These are phyloP conservation scores for Smallanthus sonchifolius DNA, from an alignment of 129 eudicot genomes.

Conservation along the genomic window DNA sequence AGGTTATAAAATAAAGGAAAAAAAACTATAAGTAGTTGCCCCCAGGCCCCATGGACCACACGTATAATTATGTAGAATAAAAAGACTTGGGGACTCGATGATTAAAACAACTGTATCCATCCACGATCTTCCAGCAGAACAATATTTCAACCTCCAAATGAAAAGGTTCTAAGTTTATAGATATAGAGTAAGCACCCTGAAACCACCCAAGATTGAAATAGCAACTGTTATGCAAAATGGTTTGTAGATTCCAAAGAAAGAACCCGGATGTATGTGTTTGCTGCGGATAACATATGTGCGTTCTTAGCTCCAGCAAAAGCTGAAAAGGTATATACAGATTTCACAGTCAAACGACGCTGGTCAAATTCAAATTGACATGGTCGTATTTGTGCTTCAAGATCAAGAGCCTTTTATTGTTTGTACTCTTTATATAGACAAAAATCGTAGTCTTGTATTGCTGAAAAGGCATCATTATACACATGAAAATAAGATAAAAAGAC, in stretches of 20 bases:
- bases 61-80: not conserved
- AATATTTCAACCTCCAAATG: not conserved
- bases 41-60: not conserved
- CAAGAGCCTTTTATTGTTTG: not conserved
- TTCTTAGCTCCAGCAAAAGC: constrained; percentile 86
- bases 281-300: constrained; percentile 69
- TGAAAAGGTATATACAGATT: constrained; percentile 30
- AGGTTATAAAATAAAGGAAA: not conserved
- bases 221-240: constrained; percentile 5
- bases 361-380: not conserved
- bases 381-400: constrained; percentile 12
- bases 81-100: not conserved
- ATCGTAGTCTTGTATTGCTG: not conserved
- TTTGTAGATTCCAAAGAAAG: constrained; percentile 7
- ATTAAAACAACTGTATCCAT: not conserved
- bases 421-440: constrained; percentile 5
- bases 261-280: constrained; percentile 92
- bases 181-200: not conserved
- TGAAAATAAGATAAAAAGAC: not conserved
- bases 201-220: constrained; percentile 6
- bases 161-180: not conserved
- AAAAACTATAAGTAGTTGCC: not conserved
- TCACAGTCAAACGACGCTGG: constrained; percentile 4
- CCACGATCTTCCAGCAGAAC: not conserved
- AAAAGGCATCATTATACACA: not conserved